Evolutionary conservation across 169 alveolate species (phyloP), one percentile per base, ranked within the genome.

Genomic region (Plasmodium gaboni): DNA sequence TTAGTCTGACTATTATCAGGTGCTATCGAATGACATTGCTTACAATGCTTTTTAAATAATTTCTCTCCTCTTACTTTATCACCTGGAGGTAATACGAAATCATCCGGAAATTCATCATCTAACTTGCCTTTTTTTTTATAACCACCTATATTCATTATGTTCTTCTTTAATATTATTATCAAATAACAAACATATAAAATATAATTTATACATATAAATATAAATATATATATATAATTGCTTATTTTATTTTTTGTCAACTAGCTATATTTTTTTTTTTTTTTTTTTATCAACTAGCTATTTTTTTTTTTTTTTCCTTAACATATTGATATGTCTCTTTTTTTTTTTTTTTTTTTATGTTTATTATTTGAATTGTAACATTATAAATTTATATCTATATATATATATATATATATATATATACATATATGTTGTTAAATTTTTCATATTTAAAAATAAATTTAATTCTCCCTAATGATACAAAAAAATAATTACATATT

Each of bases 21-120:
- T 8, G 95, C 93, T 88, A 95, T 74, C 15, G 96, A 94, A 86
- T 95, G 97, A 65, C 97, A 95, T 70, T 95, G 97, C n/a, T 92
- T 93, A 89, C 97, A 95, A 76, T 95, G 96, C 60, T 95, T 95
- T 80, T 95, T 95, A 88, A 95, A 95, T 0, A 94, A 86, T 55
- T 94, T 95, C 22, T 94, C 96, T n/a, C 97, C 97, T 38, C 95
- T 76, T 15, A 86, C 88, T 24, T 93, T 95, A 57, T 92, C 92
- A 13, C 97, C 97, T 19, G 78, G 57, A 60, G 97, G 96, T 48
- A 92, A 92, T 55, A 94, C 96, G 69, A 94, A 94, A 67, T 90
- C 89, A 32, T 55, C 38, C 17, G 85, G 74, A 13, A 85, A 68
- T 32, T 70, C 87, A 46, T 94, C 96, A 7, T 92, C 93, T 67